Base-by-base conservation (phyloP, 2,329 filamentous ascomycete species). In the Neofusicoccum parvum region DNA sequence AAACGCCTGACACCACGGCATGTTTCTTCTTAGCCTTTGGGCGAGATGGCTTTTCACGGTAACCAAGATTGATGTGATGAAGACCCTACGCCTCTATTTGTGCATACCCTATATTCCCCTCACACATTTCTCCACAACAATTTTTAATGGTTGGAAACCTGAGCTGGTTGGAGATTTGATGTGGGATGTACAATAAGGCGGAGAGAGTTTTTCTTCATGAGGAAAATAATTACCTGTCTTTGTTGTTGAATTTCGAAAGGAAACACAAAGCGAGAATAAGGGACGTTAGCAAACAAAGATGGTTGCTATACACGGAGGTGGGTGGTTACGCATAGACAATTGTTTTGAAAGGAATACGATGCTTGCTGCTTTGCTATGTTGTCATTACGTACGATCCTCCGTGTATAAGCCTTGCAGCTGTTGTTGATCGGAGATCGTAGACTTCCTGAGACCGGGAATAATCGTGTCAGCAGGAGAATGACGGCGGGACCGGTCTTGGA, bases 1-100 rank as follows among this genome's bases (percentile, higher is more conserved):
- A n/a, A 43, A 45, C 23, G 20, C 32, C 37, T 58, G 11, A 45
- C 15, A 32, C 10, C 34, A 5, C 17, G 11, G 15, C n/a, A 6
- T 27, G 37, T 36, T 20, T 20, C 12, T 45, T 59, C 20, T 27
- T 27, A 10, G 3, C 7, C 15, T 20, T 48, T 20, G 23, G n/a
- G 54, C 15, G 23, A 32, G 20, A 60, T 37, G 41, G 20, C 37
- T 39, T 14, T 60, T 48, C 10, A 60, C 56, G 56, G 56, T 48
- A 48, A 60, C 34, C 41, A 60, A 48, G 56, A 60, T 60, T 60
- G 56, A 48, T 48, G 39, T 58, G 56, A 46, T 45, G 56, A 48
- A 60, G 56, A 60, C n/a, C 41, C 53, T 41, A 48, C 56, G 32
- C 41, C 43, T 60, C 43, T 46, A 48, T 34, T 20, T 60, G 56